Base-by-base conservation (phyloP, 2,329 filamentous ascomycete genomes). In the Ophiostoma piceae region DNA sequence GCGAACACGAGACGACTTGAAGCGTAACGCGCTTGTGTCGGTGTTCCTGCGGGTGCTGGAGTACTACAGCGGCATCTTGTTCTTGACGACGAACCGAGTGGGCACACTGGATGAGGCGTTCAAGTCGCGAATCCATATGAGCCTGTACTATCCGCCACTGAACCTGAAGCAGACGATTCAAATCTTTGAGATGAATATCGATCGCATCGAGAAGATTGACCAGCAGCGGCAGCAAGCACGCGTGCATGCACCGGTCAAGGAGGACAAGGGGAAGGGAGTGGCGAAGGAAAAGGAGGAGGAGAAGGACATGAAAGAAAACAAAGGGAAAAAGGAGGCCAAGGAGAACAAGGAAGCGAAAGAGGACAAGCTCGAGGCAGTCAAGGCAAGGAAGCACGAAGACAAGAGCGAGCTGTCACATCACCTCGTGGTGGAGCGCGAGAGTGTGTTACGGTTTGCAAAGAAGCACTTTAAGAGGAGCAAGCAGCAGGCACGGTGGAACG, bases 71-170 rank as follows among this genome's bases (percentile, higher is more conserved):
- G 82, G 83, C 26, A 77, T 84, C 4, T 74, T 84, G 7, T 83
- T 82, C 75, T 76, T 85, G 3, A 85, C 83, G 0, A 85, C 83
- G 9, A 85, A 85, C 76, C 79, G 82, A 2, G 79, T 83, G 6
- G 81, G 82, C 19, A 77, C 77, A 1, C 79, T 85, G 3, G 83
- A 85, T 67, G 82, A 82, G 69, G 83, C 83, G 0, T 83, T 84
- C 75, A 79, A 79, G 74, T 84, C 82, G 1, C 79, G 82, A 19
- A 81, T 84, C 54, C 82, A 84, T 69, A 73, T 82, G 22, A 79
- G 76, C 1, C 75, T 84, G 0, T 81, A 80, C 76, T 83, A 83
- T 70, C 75, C 70, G 12, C 69, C 69, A 1, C 73, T 76, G 12
- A 60, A 68, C 35, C 29, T 54, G 37, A 12, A 39, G 1, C 71